Evolutionary conservation across 2,329 filamentous ascomycete species (phyloP).

Genomic region (Talaromyces piceae): DNA sequence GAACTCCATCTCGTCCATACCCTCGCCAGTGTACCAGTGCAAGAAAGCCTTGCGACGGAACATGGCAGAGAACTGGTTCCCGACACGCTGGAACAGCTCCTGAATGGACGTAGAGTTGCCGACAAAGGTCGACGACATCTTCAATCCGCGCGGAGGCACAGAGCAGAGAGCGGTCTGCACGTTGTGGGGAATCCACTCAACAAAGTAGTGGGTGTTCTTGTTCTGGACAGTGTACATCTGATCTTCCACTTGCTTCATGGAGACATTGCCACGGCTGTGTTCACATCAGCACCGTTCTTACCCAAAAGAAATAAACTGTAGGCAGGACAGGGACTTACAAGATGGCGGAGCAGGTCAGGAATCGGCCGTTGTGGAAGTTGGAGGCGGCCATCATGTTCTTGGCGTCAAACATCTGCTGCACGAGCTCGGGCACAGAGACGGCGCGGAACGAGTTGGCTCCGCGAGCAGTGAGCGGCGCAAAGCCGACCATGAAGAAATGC

Average conservation of each 20-base stretch:
- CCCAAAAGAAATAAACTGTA: slow-evolving; percentile 4
- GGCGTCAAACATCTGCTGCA: slow-evolving; percentile 99
- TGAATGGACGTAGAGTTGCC: slow-evolving; percentile 99
- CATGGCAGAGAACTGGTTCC: slow-evolving; percentile 99
- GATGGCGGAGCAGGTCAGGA: slow-evolving; percentile 98
- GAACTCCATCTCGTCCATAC: slow-evolving; percentile 99
- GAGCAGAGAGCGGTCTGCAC: slow-evolving; percentile 99
- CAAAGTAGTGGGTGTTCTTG: slow-evolving; percentile 99
- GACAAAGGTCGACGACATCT: slow-evolving; percentile 99
- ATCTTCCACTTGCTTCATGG: slow-evolving; percentile 99
- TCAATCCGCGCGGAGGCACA: slow-evolving; percentile 92
- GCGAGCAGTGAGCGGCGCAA: slow-evolving; percentile 93
- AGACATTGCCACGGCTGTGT: slow-evolving; percentile 86
- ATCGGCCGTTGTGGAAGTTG: slow-evolving; percentile 99
- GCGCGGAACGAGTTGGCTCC: slow-evolving; percentile 93
- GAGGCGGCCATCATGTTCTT: slow-evolving; percentile 99
- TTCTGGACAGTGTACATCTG: slow-evolving; percentile 99
- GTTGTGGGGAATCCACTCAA: slow-evolving; percentile 99
- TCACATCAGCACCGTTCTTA: slow-evolving; percentile 22
- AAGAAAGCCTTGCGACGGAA: slow-evolving; percentile 99
- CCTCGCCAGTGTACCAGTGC: slow-evolving; percentile 99
- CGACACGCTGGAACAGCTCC: slow-evolving; percentile 99
- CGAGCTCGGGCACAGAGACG: slow-evolving; percentile 94
- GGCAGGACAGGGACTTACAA: slow-evolving; percentile 51
- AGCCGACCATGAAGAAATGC: slow-evolving; percentile 99